A percentile compares a stretch with the other conserved stretches of the same genome.
Conservation (phyloP, 2,329 filamentous ascomycete species). For the Fusarium sp. region DNA sequence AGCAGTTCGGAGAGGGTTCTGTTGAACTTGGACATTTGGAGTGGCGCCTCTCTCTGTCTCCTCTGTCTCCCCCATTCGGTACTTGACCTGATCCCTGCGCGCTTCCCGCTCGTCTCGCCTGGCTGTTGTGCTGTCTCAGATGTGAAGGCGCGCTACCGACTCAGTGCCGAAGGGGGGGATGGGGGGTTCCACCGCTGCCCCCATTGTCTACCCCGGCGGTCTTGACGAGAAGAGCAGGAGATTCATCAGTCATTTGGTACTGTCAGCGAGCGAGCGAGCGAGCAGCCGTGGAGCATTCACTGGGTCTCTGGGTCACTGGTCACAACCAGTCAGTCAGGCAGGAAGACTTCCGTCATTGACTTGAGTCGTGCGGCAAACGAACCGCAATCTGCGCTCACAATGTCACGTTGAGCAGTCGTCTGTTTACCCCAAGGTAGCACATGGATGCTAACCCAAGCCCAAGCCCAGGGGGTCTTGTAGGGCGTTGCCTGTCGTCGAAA, state of each 20-base stretch:
- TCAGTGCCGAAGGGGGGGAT: constrained; percentile 33
- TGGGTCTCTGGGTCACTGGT: not conserved
- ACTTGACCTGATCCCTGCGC: constrained; percentile 37
- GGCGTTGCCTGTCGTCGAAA: constrained; percentile 25
- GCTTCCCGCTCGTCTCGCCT: constrained; percentile 31
- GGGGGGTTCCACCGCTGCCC: constrained; percentile 29
- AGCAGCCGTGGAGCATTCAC: not conserved
- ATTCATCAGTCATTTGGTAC: constrained; percentile 18
- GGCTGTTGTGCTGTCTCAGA: constrained; percentile 31
- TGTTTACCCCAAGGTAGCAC: not conserved
- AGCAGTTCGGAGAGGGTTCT: not conserved
- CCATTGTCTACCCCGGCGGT: constrained; percentile 30
- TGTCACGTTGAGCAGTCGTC: not conserved
- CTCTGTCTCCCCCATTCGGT: constrained; percentile 33
- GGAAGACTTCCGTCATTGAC: not conserved
- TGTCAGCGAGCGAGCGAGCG: constrained; percentile 9
- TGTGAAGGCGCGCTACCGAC: constrained; percentile 37
- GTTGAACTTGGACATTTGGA: constrained; percentile 19
- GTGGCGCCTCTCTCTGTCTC: constrained; percentile 26
- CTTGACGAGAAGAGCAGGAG: constrained; percentile 22
- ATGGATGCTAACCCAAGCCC: not conserved
- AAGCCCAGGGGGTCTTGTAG: not conserved
- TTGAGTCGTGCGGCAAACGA: constrained; percentile 8
- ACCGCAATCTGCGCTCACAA: not conserved
- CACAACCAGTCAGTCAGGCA: not conserved